Evolutionary conservation across 148 eudicot species (phyloP), one percentile per base, ranked within the genome.

Genomic region (Persicaria maculosa): DNA sequence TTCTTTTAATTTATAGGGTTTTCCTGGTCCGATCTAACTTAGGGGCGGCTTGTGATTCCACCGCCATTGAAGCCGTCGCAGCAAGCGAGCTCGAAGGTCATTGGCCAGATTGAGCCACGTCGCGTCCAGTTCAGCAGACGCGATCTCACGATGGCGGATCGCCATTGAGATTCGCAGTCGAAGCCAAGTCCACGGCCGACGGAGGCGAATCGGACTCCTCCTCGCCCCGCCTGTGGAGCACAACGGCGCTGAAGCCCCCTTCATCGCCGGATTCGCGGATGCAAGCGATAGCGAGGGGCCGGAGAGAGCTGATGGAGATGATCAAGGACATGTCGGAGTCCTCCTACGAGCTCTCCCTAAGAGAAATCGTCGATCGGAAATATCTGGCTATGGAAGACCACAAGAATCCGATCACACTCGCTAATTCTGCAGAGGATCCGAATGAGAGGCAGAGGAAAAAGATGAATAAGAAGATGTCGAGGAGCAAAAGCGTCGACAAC

Each of bases 231-330:
- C 46, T 64, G 4, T 64, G 54, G 52, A 48, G 46, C 1, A 25
- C 31, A 25, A 1, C 31, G 31, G 31, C 31, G 31, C 31, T 1
- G 31, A 25, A 25, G 31, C 31, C 31, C 31, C 2, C 69, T 15
- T 50, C 85, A 43, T 84, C 94, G 0, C 89, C 90, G 12, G 77
- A 64, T 36, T 81, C 92, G 0, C 79, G 86, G 70, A 57, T 84
- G 68, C 87, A 84, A 64, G 95, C 92, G 36, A 88, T 92, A 3
- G 97, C 89, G 40, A 84, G 80, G 65, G 95, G 95, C 3, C 84
- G 92, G 53, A 76, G 71, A 79, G 97, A 92, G 82, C 75, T 92
- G 5, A 92, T 92, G 97, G 96, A 92, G 47, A 88, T 92, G 89
- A 88, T 90, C 0, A 81, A 83, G 74, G 88, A 79, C 85, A 85